These are phyloP conservation scores for Fusarium metavorans DNA, from an alignment of 2,329 filamentous ascomycete species.

Conservation along the genomic window DNA sequence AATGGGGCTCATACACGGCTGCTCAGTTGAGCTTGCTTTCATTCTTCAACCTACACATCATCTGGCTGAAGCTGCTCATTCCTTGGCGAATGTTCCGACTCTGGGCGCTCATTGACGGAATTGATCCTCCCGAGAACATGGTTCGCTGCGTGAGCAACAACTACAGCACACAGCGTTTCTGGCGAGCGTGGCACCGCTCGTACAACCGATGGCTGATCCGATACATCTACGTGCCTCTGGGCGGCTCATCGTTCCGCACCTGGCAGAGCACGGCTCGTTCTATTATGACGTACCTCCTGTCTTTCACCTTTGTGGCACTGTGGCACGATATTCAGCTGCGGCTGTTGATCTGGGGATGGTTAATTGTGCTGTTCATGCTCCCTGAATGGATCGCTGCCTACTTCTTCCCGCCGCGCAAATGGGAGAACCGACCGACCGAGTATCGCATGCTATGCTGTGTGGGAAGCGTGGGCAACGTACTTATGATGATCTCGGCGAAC, in stretches of 20 bases:
- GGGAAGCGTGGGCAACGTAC: constrained; percentile 83
- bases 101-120: constrained; percentile 90
- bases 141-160: constrained; percentile 96
- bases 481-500: constrained; percentile 98
- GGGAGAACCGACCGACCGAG: constrained; percentile 74
- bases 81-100: constrained; percentile 99
- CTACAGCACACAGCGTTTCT: constrained; percentile 90
- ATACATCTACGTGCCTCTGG: constrained; percentile 93
- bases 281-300: constrained; percentile 80
- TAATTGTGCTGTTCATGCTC: constrained; percentile 92
- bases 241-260: constrained; percentile 70
- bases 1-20: constrained; percentile 87
- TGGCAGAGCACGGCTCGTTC: constrained; percentile 65
- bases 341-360: constrained; percentile 95
- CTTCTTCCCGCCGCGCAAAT: constrained; percentile 80
- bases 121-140: constrained; percentile 99
- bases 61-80: constrained; percentile 96
- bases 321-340: constrained; percentile 98
- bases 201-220: constrained; percentile 96
- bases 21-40: constrained; percentile 90
- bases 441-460: constrained; percentile 86
- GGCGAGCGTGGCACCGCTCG: constrained; percentile 94
- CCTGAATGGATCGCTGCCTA: constrained; percentile 82
- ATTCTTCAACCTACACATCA: constrained; percentile 95
- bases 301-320: constrained; percentile 96